Base-by-base conservation (phyloP, 805 yeast species). In the Candida endomychidarum region DNA sequence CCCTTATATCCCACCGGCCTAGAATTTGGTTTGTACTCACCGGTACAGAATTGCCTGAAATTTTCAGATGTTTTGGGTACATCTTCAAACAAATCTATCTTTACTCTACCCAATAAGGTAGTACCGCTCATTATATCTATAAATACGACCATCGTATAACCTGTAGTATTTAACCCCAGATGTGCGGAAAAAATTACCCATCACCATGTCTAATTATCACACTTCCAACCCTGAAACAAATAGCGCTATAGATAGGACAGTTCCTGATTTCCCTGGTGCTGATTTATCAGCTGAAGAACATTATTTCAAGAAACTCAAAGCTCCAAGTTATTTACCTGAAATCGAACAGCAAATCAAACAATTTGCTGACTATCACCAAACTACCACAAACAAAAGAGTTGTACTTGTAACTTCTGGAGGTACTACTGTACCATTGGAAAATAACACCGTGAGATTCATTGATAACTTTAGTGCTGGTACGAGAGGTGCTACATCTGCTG, bases 381-480 rank as follows among this genome's bases (percentile, higher is more conserved):
- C 58, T 10, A 50, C 57, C 25, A 54, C 72, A 3, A 63, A 67
- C 3, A 68, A 72, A 38, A 77, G 73, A 34, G 76, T 91, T 10
- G 98, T 80, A 0, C 65, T 91, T 32, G 95, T 91, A 3, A 93
- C 99, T 0, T 81, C 91, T 7, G 99, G 99, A 17, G 99, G 99
- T 16, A 93, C 99, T 0, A 91, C 97, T 0, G 99, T 93, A 0
- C 99, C 99, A 0, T 68, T 93, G 49, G 99, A 93, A 56, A 90
- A 89, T 62, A 93, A 93, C 57, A 93, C 99, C 0, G 99, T 93
- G 5, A 67, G 99, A 38, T 93, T 93, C 62, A 89, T 93, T 54
- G 99, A 93, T 63, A 93, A 93, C 57, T 93, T 93, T 60, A 82
- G 93, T 48, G 98, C 98, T 17, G 99, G 99, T 17, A 93, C 97